phyloP scores from a whole-genome alignment of 495 filamentous ascomycete species.

The Emericellopsis terricola region DNA sequence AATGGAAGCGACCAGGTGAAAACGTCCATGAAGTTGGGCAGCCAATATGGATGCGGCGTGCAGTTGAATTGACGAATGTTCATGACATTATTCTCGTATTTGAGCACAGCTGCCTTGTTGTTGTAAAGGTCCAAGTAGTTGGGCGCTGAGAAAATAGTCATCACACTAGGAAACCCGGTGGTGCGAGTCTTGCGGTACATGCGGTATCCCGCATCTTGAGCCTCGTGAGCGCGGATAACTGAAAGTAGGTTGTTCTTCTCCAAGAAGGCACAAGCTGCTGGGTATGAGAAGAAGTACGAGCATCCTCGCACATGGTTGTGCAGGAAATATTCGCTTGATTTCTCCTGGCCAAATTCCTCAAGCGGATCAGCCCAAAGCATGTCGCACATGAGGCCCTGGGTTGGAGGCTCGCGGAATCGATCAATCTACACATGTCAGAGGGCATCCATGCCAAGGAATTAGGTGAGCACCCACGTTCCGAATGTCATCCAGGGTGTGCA shows the following conservation, averaged over 20 bases:
- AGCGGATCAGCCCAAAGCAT: slow-evolving; percentile 97
- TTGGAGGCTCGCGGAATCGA: slow-evolving; percentile 91
- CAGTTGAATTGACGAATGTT: slow-evolving; percentile 99
- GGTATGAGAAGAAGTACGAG: slow-evolving; percentile 98
- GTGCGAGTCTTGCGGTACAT: slow-evolving; percentile 99
- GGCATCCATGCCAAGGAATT: neutral
- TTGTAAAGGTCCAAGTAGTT: slow-evolving; percentile 99
- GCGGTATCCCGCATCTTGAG: slow-evolving; percentile 93
- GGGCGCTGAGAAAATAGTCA: slow-evolving; percentile 98
- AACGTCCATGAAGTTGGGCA: slow-evolving; percentile 99
- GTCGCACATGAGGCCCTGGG: slow-evolving; percentile 96
- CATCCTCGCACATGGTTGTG: slow-evolving; percentile 98
- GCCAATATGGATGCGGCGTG: slow-evolving; percentile 97
- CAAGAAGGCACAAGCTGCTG: slow-evolving; percentile 90
- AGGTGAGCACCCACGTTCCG: slow-evolving; percentile 43
- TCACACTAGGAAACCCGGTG: slow-evolving; percentile 95
- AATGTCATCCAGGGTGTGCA: slow-evolving; percentile 89
- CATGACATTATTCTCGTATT: slow-evolving; percentile 99
- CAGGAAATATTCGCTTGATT: slow-evolving; percentile 88
- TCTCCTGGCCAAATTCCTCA: slow-evolving; percentile 98
- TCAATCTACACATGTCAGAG: slow-evolving; percentile 50
- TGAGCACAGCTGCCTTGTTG: slow-evolving; percentile 96
- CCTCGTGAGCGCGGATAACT: slow-evolving; percentile 96
- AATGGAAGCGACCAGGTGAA: slow-evolving; percentile 99
- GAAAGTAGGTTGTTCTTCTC: slow-evolving; percentile 98